phyloP scores from a whole-genome alignment of 108 stramenopile genomes.

The Conticribra weissflogii region DNA sequence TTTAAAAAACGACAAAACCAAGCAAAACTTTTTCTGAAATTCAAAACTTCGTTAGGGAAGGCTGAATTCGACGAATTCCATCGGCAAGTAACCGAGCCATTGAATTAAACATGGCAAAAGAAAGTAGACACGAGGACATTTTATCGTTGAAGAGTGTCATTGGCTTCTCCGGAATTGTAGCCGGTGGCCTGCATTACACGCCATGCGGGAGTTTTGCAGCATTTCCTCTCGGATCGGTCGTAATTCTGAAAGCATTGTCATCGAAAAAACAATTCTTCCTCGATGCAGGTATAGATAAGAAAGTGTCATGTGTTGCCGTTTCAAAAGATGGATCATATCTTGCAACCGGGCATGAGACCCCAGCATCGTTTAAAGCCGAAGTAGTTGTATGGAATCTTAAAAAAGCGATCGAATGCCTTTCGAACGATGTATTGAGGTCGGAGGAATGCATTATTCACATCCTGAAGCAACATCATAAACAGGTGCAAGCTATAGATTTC shows the following conservation, averaged over 20 bases:
- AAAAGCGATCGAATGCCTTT: slow-evolving; percentile 50
- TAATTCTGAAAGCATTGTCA: slow-evolving; percentile 44
- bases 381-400: slow-evolving; percentile 80
- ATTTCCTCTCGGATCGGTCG: slow-evolving; percentile 61
- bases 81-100: too few relatives aligned
- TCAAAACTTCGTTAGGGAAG: too few relatives aligned
- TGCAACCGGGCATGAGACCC: slow-evolving; percentile 75
- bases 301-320: slow-evolving; percentile 72
- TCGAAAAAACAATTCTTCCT: slow-evolving; percentile 65
- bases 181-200: slow-evolving; percentile 74
- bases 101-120: too few relatives aligned
- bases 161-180: slow-evolving; percentile 64
- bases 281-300: slow-evolving; percentile 74
- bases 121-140: too few relatives aligned
- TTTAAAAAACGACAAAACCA: too few relatives aligned
- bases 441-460: slow-evolving; percentile 63
- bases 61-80: too few relatives aligned
- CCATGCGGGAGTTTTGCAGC: slow-evolving; percentile 71
- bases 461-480: slow-evolving; percentile 74
- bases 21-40: too few relatives aligned
- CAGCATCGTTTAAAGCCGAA: slow-evolving; percentile 61
- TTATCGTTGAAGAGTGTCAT: too few relatives aligned
- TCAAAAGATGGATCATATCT: slow-evolving; percentile 68
- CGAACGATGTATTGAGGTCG: slow-evolving; percentile 26
- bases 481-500: slow-evolving; percentile 70